A percentile compares a stretch with the other conserved stretches of the same genome.
These are phyloP conservation scores for Ramularia collo-cygni DNA, from an alignment of 2,329 filamentous ascomycete species.

Conservation along the genomic window DNA sequence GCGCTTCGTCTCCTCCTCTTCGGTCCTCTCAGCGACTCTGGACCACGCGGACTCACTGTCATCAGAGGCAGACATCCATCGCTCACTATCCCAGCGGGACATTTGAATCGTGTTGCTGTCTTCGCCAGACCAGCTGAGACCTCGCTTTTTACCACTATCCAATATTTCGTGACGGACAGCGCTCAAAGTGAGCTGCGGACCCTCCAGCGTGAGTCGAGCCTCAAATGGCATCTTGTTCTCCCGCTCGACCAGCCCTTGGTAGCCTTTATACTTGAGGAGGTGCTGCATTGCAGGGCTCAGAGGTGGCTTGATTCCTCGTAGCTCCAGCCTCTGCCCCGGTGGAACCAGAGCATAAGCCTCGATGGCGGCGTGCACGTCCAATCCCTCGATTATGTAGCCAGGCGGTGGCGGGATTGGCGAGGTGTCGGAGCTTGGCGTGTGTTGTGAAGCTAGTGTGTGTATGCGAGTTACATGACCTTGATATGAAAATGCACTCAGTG, in stretches of 20 bases:
- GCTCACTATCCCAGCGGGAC: conserved; percentile 21
- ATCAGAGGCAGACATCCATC: conserved; percentile 1
- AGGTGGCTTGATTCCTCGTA: conserved; percentile 31
- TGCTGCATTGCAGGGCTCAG: conserved; percentile 27
- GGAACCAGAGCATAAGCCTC: conserved; percentile 47
- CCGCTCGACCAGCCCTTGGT: conserved; percentile 21
- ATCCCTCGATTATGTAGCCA: conserved; percentile 39
- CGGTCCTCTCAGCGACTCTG: neutral
- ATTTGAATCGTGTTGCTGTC: conserved; percentile 20
- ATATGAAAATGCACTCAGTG: conserved; percentile 56
- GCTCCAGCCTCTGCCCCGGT: conserved; percentile 31
- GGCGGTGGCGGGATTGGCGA: conserved; percentile 39
- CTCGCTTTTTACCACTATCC: conserved; percentile 17
- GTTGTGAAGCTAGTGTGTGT: conserved; percentile 39
- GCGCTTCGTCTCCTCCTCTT: conserved; percentile 7
- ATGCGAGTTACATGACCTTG: conserved; percentile 48
- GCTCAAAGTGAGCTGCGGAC: conserved; percentile 23
- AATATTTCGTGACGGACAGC: conserved; percentile 23
- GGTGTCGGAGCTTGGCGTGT: conserved; percentile 37
- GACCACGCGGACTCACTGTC: neutral
- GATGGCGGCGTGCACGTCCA: conserved; percentile 39
- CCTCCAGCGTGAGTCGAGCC: conserved; percentile 29
- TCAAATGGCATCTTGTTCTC: conserved; percentile 26
- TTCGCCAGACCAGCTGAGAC: conserved; percentile 25
- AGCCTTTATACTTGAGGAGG: conserved; percentile 34